Conservation (phyloP, 805 yeast genomes). For the Ogataea polymorpha region DNA sequence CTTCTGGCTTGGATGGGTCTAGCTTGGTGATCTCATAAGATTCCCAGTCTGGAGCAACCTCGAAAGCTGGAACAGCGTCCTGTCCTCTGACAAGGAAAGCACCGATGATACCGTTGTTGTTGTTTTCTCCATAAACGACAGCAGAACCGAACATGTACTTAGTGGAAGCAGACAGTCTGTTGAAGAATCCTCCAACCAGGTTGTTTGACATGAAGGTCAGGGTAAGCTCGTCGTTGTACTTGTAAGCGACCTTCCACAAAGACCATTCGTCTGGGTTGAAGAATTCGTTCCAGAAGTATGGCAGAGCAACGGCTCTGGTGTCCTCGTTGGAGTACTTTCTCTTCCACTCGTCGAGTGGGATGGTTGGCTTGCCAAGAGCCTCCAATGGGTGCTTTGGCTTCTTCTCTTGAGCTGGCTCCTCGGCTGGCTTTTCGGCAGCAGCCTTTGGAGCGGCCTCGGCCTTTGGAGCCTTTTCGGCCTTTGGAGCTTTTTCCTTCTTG, state of each 20-base stretch:
- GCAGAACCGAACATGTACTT: conserved; percentile 91
- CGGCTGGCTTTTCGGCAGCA: conserved; percentile 31
- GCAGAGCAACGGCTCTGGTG: conserved; percentile 88
- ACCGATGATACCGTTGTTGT: conserved; percentile 96
- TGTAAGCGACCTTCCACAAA: conserved; percentile 91
- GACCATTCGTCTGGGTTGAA: conserved; percentile 93
- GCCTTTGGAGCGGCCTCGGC: conserved; percentile 28
- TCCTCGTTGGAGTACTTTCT: conserved; percentile 96
- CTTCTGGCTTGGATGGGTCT: conserved; percentile 74
- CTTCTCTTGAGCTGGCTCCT: conserved; percentile 52
- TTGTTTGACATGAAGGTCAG: conserved; percentile 97
- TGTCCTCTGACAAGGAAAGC: conserved; percentile 95
- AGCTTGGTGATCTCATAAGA: conserved; percentile 81
- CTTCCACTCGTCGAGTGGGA: conserved; percentile 90
- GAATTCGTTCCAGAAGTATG: conserved; percentile 95
- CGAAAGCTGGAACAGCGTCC: conserved; percentile 85
- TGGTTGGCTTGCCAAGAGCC: conserved; percentile 66
- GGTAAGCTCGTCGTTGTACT: conserved; percentile 97
- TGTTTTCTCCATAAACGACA: conserved; percentile 98
- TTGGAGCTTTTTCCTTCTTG: conserved; percentile 66
- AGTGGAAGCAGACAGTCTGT: conserved; percentile 87
- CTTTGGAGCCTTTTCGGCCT: conserved; percentile 35
- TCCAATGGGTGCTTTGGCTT: conserved; percentile 92
- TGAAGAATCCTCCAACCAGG: conserved; percentile 96
- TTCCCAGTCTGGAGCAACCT: conserved; percentile 99